Conservation (phyloP, 768 basidiomycete species). For the Tylopilus vinaceipallidus region DNA sequence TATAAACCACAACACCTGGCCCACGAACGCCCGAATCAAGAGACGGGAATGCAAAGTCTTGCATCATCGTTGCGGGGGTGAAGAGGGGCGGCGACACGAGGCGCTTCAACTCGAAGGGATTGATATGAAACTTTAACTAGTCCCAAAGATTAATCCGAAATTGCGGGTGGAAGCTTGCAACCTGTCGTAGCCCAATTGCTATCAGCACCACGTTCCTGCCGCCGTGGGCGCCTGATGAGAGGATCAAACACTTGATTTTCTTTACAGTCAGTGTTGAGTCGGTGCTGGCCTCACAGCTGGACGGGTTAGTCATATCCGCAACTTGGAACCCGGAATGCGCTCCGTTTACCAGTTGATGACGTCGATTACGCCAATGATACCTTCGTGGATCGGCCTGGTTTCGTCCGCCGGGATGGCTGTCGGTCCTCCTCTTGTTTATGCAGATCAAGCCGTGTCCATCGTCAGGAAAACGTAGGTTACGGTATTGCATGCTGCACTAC, state of each 20-base stretch:
- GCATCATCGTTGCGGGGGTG: conserved; percentile 22
- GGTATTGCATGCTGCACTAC: not conserved
- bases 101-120: not conserved
- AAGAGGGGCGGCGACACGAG: conserved; percentile 19
- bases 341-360: conserved; percentile 1
- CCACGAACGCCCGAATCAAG: not conserved
- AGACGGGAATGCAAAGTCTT: conserved; percentile 17
- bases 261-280: no score
- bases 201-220: conserved; percentile 5
- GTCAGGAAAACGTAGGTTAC: conserved; percentile 62
- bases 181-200: conserved; percentile 15
- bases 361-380: conserved; percentile 35
- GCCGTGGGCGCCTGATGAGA: conserved; percentile 2
- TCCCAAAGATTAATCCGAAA: conserved; percentile 11
- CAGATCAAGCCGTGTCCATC: conserved; percentile 81
- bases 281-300: no score
- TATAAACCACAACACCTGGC: conserved; percentile 18
- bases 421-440: conserved; percentile 82
- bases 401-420: conserved; percentile 83
- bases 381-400: conserved; percentile 63
- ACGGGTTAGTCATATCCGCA: conserved; percentile 15
- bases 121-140: conserved; percentile 25
- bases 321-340: not conserved
- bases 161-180: conserved; percentile 17
- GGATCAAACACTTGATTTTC: no score